Evolutionary conservation across 2,329 filamentous ascomycete species (phyloP).

Genomic region (Niveomyces coronatus): DNA sequence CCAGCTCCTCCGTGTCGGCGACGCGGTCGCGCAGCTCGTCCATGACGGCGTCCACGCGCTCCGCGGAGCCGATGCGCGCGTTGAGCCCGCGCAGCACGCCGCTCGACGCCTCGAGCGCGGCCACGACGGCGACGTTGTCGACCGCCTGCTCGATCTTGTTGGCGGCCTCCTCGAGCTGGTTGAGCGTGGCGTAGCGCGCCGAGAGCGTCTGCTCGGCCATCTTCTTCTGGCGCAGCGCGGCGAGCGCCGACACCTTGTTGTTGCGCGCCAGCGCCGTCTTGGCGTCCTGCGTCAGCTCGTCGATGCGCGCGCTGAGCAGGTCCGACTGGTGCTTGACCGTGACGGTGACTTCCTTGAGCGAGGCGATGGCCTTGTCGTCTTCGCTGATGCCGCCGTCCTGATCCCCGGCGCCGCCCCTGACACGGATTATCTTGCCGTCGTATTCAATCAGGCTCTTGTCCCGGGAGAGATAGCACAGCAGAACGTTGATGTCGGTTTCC

Average conservation of each 20-base stretch:
- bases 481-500: slow-evolving; percentile 54
- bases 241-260: slow-evolving; percentile 63
- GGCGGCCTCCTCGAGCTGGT: slow-evolving; percentile 75
- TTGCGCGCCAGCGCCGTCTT: slow-evolving; percentile 61
- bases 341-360: slow-evolving; percentile 67
- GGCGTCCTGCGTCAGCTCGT: slow-evolving; percentile 53
- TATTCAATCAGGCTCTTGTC: slow-evolving; percentile 51
- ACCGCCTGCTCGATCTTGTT: slow-evolving; percentile 75
- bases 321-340: slow-evolving; percentile 65
- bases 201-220: slow-evolving; percentile 63
- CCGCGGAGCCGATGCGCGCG: slow-evolving; percentile 63
- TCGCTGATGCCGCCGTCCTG: slow-evolving; percentile 47
- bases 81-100: slow-evolving; percentile 65
- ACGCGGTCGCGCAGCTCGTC: slow-evolving; percentile 71
- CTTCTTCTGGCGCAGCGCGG: slow-evolving; percentile 74
- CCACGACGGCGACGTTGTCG: slow-evolving; percentile 74
- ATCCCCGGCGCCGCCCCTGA: slow-evolving; percentile 49
- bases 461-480: slow-evolving; percentile 59
- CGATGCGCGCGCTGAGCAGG: slow-evolving; percentile 55
- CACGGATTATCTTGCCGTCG: slow-evolving; percentile 63
- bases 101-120: slow-evolving; percentile 70
- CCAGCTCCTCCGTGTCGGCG: slow-evolving; percentile 72
- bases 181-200: slow-evolving; percentile 60
- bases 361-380: slow-evolving; percentile 74
- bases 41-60: slow-evolving; percentile 65